Evolutionary conservation across 306 rosid species (phyloP).

Genomic region (Phaseolus lunatus): DNA sequence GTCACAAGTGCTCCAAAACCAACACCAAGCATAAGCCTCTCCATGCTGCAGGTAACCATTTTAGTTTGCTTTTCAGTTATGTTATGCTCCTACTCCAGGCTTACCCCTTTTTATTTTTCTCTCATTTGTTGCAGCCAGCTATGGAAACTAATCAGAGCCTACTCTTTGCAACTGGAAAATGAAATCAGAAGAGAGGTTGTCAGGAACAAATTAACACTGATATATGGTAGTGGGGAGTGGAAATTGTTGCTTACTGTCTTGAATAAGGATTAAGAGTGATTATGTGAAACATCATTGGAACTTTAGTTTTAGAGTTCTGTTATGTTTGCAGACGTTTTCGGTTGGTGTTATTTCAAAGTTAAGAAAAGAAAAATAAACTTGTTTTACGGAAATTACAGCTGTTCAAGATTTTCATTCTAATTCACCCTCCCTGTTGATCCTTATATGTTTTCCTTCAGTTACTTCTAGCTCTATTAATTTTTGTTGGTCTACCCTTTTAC

Average conservation of each 20-base stretch:
- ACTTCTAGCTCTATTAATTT: too few species aligned
- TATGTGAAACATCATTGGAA: not conserved
- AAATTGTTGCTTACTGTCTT: not conserved
- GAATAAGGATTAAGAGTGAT: slow-evolving; percentile 30
- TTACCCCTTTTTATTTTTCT: not conserved
- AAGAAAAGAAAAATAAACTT: not conserved
- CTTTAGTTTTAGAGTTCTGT: not conserved
- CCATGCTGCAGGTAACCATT: slow-evolving; percentile 12
- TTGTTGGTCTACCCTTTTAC: too few species aligned
- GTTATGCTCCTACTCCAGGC: not conserved
- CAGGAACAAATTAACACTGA: not conserved
- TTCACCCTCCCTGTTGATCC: too few species aligned
- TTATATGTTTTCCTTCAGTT: too few species aligned
- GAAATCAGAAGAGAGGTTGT: not conserved
- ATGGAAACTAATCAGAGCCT: not conserved
- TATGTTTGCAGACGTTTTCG: not conserved
- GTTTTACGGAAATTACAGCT: not conserved
- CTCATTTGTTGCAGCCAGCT: slow-evolving; percentile 10
- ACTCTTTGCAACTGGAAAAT: slow-evolving; percentile 1
- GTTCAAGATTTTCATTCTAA: too few species aligned
- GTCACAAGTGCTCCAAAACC: slow-evolving; percentile 14
- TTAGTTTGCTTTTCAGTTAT: not conserved
- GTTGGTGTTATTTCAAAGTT: not conserved
- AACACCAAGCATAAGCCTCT: not conserved
- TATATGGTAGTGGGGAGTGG: not conserved